Conservation (phyloP, 2,329 filamentous ascomycete genomes). For the Thielaviopsis musarum region DNA sequence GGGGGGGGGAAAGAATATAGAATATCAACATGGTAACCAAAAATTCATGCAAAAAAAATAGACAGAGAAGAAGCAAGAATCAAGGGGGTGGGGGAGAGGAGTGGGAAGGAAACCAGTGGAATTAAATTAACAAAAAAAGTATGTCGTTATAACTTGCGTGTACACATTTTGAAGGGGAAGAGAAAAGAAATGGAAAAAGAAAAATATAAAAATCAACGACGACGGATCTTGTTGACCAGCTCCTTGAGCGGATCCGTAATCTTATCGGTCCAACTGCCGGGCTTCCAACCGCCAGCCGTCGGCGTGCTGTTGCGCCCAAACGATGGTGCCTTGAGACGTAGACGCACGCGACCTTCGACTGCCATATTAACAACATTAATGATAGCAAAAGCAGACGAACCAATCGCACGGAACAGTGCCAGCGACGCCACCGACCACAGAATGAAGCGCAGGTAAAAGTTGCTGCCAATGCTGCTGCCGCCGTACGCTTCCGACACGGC, state of each 20-base stretch:
- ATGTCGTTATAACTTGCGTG: background rate
- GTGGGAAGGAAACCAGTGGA: background rate
- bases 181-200: background rate
- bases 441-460: constrained; percentile 85
- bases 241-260: constrained; percentile 10
- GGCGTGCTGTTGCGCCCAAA: constrained; percentile 3
- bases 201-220: background rate
- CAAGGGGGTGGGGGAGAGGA: background rate
- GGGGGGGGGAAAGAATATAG: too few species aligned
- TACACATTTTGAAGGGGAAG: background rate
- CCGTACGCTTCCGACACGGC: constrained; percentile 74
- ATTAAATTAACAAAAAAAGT: background rate
- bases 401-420: constrained; percentile 75
- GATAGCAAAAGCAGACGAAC: constrained; percentile 63
- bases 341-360: constrained; percentile 64
- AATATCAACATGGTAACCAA: background rate
- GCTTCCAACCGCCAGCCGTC: constrained; percentile 10
- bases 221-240: constrained; percentile 5
- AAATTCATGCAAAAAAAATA: too few species aligned
- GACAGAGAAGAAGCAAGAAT: background rate
- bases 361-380: constrained; percentile 72
- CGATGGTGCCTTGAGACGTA: constrained; percentile 35
- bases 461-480: constrained; percentile 52
- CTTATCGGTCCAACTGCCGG: constrained; percentile 9
- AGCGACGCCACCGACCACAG: constrained; percentile 79